These are phyloP conservation scores for Chlamydomonas asymmetrica DNA, from an alignment of 139 green algal species.

Conservation along the genomic window DNA sequence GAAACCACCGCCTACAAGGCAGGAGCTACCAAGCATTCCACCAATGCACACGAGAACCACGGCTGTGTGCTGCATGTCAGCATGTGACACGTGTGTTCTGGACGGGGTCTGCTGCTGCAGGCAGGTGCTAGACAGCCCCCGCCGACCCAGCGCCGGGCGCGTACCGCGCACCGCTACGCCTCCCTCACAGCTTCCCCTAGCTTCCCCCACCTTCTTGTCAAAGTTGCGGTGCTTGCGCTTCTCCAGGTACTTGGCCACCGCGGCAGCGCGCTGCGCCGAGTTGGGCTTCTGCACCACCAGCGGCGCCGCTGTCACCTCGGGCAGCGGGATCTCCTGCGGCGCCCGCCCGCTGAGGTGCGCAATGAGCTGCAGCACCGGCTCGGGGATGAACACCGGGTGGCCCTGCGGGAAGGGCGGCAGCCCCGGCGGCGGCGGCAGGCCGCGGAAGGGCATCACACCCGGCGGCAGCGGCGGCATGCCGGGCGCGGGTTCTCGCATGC, in stretches of 20 bases:
- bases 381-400: constrained; percentile 13
- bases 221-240: constrained; percentile 65
- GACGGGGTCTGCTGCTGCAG: no score
- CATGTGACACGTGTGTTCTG: no score
- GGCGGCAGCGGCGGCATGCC: not conserved
- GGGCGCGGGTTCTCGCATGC: not conserved
- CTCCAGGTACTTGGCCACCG: constrained; percentile 57
- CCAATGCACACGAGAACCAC: no score
- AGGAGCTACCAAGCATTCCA: no score
- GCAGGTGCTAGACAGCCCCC: no score
- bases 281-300: not conserved
- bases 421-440: not conserved
- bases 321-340: constrained; percentile 2
- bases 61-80: no score
- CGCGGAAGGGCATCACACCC: not conserved
- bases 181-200: no score
- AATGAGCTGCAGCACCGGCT: constrained; percentile 34
- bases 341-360: constrained; percentile 7
- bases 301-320: not conserved
- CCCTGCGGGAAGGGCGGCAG: not conserved
- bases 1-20: no score
- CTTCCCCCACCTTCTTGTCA: constrained; percentile 55
- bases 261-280: constrained; percentile 33
- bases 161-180: no score
- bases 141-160: no score